Conservation (phyloP, 805 yeast species). For the Saccharomycopsis selenospora region DNA sequence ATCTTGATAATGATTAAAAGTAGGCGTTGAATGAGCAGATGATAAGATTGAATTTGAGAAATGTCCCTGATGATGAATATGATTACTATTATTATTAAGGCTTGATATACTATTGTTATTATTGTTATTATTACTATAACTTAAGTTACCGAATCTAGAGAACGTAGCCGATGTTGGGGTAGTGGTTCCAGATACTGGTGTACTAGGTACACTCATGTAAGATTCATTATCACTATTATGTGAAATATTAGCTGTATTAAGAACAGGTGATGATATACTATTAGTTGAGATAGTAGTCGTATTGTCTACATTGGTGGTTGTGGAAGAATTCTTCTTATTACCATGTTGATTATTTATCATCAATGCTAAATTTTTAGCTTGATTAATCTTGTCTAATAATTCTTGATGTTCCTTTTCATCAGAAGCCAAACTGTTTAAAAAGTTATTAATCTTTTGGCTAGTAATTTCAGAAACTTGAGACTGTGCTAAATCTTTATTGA, state of each 20-base stretch:
- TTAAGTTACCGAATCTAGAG: neutral
- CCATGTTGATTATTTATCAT: neutral
- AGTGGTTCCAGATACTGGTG: neutral
- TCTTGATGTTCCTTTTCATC: conserved; percentile 11
- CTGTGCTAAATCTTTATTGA: neutral
- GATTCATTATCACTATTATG: neutral
- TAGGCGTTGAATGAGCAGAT: conserved; percentile 1
- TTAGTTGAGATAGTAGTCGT: neutral
- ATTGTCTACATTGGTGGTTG: neutral
- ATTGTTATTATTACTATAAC: neutral
- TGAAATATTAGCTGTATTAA: neutral
- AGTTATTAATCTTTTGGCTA: neutral
- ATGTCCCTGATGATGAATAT: neutral
- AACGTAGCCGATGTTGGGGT: neutral
- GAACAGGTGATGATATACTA: neutral
- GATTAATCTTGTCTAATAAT: conserved; percentile 14
- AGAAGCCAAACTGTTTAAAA: neutral
- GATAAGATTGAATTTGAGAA: neutral
- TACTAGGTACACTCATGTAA: neutral
- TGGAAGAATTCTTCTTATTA: neutral
- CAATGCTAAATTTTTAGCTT: conserved; percentile 9
- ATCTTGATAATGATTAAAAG: neutral
- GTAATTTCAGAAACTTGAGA: neutral
- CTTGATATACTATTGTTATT: neutral
- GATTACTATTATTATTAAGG: neutral